Conservation (phyloP, 2,329 filamentous ascomycete genomes). For the Penicillium concentricum region DNA sequence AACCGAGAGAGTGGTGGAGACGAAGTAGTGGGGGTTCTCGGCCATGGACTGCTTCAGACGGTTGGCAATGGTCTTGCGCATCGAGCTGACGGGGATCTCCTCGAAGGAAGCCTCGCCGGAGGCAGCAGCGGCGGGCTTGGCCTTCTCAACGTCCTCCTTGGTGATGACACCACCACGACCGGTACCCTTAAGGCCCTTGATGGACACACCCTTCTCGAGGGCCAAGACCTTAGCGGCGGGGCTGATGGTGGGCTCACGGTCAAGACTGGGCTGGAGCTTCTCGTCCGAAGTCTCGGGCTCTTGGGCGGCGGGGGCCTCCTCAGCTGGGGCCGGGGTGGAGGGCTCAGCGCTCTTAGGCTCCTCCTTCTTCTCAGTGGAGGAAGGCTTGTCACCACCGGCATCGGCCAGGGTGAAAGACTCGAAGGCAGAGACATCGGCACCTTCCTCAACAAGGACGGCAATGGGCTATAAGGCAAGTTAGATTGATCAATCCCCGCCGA, state of each 20-base stretch:
- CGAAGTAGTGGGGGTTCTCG: slow-evolving; percentile 98
- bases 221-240: slow-evolving; percentile 78
- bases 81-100: slow-evolving; percentile 80
- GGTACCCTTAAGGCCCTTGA: slow-evolving; percentile 79
- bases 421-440: slow-evolving; percentile 81
- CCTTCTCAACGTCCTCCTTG: slow-evolving; percentile 91
- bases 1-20: slow-evolving; percentile 86
- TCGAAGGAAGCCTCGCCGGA: slow-evolving; percentile 69
- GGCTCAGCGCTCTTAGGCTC: slow-evolving; percentile 48
- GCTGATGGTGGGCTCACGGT: slow-evolving; percentile 73
- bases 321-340: slow-evolving; percentile 60
- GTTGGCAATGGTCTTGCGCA: slow-evolving; percentile 97
- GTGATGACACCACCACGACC: slow-evolving; percentile 85
- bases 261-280: slow-evolving; percentile 77
- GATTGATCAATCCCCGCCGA: slow-evolving; percentile 12
- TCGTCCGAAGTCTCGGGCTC: slow-evolving; percentile 73
- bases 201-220: slow-evolving; percentile 75
- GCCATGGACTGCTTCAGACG: slow-evolving; percentile 85
- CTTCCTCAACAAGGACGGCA: slow-evolving; percentile 90
- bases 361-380: slow-evolving; percentile 64
- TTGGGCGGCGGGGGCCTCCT: slow-evolving; percentile 52
- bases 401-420: slow-evolving; percentile 84
- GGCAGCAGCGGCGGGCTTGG: slow-evolving; percentile 55
- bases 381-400: slow-evolving; percentile 77
- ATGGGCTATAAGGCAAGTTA: slow-evolving; percentile 68